Conservation (phyloP, 1,284 basidiomycete genomes). For the Ceratobasidium sp. region DNA sequence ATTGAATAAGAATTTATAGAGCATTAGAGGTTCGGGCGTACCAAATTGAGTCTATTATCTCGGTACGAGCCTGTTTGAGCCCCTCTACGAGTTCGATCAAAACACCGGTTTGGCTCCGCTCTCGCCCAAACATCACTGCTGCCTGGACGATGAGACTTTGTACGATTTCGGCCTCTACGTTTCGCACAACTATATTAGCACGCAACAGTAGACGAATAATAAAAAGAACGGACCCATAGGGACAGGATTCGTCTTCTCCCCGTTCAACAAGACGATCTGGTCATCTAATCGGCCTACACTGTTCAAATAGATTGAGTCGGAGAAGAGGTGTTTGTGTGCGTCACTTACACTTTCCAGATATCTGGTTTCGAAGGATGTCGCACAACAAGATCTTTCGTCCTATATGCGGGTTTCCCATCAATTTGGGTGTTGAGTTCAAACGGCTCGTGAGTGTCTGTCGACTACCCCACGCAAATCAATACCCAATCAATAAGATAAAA, state of each 20-base stretch:
- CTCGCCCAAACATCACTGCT: conserved; percentile 61
- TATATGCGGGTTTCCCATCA: conserved; percentile 35
- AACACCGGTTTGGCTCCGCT: conserved; percentile 62
- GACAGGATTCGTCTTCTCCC: conserved; percentile 59
- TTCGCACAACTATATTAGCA: not conserved
- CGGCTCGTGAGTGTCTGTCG: conserved; percentile 12
- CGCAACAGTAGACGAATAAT: no score
- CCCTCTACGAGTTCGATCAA: conserved; percentile 59
- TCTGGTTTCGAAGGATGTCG: conserved; percentile 42
- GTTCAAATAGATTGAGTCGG: not conserved
- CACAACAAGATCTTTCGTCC: conserved; percentile 45
- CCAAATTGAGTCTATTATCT: conserved; percentile 59
- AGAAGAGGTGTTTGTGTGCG: not conserved
- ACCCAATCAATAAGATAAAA: not conserved
- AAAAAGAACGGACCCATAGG: conserved; percentile 58
- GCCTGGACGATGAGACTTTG: conserved; percentile 57
- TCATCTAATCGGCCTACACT: conserved; percentile 43
- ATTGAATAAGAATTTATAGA: conserved; percentile 50
- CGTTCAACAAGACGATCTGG: conserved; percentile 46
- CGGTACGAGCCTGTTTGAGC: conserved; percentile 54
- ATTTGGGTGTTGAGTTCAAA: conserved; percentile 36
- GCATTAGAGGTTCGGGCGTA: conserved; percentile 49
- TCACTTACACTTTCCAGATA: conserved; percentile 34
- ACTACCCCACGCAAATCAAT: not conserved
- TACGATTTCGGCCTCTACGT: conserved; percentile 52